A percentile compares a stretch with the other conserved stretches of the same genome.
phyloP scores from a whole-genome alignment of 306 rosid genomes.

The Malus sieversii region DNA sequence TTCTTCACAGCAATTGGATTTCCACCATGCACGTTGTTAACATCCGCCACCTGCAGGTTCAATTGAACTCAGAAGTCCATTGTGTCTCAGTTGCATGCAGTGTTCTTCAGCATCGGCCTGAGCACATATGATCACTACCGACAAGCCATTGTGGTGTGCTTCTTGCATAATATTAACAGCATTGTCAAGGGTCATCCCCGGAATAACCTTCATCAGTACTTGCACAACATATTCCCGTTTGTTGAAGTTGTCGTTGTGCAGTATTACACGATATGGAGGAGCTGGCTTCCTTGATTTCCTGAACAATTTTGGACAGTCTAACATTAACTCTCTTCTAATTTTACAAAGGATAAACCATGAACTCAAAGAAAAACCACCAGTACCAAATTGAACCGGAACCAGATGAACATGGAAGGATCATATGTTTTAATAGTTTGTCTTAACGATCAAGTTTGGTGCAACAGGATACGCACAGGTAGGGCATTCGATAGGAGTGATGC shows the following conservation, averaged over 20 bases:
- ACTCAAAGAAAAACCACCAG: not conserved
- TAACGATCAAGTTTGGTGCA: not conserved
- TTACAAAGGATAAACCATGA: not conserved
- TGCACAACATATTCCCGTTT: slow-evolving; percentile 74
- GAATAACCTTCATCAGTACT: slow-evolving; percentile 83
- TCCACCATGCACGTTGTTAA: slow-evolving; percentile 2
- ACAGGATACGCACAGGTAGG: not conserved
- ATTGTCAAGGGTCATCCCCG: slow-evolving; percentile 67
- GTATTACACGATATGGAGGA: slow-evolving; percentile 59
- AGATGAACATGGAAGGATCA: not conserved
- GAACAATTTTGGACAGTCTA: slow-evolving; percentile 2
- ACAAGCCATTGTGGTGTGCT: slow-evolving; percentile 60
- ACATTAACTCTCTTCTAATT: not conserved
- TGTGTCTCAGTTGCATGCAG: slow-evolving; percentile 67
- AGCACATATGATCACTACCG: slow-evolving; percentile 60
- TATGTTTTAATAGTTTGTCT: not conserved
- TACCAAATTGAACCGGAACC: not conserved
- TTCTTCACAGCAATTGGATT: not conserved
- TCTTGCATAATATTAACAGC: slow-evolving; percentile 83
- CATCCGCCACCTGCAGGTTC: slow-evolving; percentile 71
- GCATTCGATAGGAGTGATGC: not conserved
- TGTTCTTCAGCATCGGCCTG: slow-evolving; percentile 80
- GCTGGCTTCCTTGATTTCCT: slow-evolving; percentile 56
- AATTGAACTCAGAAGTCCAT: slow-evolving; percentile 68
- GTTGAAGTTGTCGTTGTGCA: slow-evolving; percentile 70